phyloP scores from a whole-genome alignment of 2,329 filamentous ascomycete species.

The Alternaria novae-zelandiae region DNA sequence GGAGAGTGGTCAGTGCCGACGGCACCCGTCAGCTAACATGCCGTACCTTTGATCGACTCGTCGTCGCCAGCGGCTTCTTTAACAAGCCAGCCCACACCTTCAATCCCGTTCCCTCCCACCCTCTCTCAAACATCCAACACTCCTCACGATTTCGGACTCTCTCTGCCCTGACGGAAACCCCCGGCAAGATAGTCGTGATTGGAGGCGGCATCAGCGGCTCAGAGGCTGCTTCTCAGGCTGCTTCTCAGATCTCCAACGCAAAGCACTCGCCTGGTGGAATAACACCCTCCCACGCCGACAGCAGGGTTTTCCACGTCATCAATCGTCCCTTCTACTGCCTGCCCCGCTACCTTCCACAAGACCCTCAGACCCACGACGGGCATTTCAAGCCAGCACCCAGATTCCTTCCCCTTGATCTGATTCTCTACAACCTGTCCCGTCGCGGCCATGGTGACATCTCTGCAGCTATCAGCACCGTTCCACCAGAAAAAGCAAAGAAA shows the following conservation, averaged over 20 bases:
- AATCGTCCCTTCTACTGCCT: conserved; percentile 76
- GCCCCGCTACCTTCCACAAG: conserved; percentile 57
- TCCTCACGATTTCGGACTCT: conserved; percentile 39
- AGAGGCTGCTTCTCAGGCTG: conserved; percentile 76
- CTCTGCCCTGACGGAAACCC: conserved; percentile 17
- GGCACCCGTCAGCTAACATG: conserved; percentile 13
- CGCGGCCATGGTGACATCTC: conserved; percentile 63
- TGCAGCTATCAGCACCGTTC: conserved; percentile 70
- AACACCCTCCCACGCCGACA: conserved; percentile 44
- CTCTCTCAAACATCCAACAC: conserved; percentile 27
- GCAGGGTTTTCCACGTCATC: conserved; percentile 71
- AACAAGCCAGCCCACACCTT: conserved; percentile 43
- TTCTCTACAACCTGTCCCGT: conserved; percentile 72
- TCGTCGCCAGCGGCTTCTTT: conserved; percentile 81
- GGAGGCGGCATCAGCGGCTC: conserved; percentile 85
- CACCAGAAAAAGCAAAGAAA: conserved; percentile 61
- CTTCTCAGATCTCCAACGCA: conserved; percentile 71
- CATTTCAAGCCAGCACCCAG: conserved; percentile 55
- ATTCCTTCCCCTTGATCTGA: conserved; percentile 76
- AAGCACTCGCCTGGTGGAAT: conserved; percentile 57
- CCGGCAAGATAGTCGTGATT: conserved; percentile 72
- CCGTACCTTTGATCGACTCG: conserved; percentile 68
- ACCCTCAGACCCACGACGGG: conserved; percentile 28
- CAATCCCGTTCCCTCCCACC: conserved; percentile 4
- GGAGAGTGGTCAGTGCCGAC: conserved; percentile 26